These are phyloP conservation scores for Backusella circina DNA, from an alignment of 192 early-diverging fungal species.

Conservation along the genomic window DNA sequence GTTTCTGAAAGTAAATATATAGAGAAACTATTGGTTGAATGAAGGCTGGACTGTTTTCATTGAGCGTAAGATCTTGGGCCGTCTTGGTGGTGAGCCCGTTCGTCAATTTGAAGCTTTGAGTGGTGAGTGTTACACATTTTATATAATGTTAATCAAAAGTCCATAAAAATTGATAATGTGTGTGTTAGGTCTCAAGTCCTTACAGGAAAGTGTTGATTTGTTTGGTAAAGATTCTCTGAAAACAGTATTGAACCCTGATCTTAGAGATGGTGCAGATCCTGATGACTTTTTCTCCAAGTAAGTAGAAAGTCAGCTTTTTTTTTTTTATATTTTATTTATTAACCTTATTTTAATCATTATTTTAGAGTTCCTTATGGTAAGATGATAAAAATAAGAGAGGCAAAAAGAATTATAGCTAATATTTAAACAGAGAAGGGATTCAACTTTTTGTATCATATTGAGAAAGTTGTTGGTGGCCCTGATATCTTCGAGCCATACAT, in stretches of 20 bases:
- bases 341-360: background rate
- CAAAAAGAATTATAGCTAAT: background rate
- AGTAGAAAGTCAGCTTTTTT: background rate
- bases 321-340: background rate
- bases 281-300: constrained; percentile 71
- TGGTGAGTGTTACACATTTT: constrained; percentile 2
- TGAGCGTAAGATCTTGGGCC: constrained; percentile 86
- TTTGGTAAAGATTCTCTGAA: constrained; percentile 63
- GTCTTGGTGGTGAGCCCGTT: constrained; percentile 72
- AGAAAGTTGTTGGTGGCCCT: constrained; percentile 81
- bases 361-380: constrained; percentile 74
- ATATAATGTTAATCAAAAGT: background rate
- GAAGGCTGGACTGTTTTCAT: constrained; percentile 95
- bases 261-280: constrained; percentile 72
- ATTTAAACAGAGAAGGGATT: constrained; percentile 84
- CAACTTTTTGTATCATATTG: constrained; percentile 90
- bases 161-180: background rate
- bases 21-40: constrained; percentile 86
- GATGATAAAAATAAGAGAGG: background rate
- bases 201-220: constrained; percentile 66
- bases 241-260: constrained; percentile 70
- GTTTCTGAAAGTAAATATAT: background rate
- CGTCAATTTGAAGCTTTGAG: constrained; percentile 86
- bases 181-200: constrained; percentile 59
- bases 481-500: constrained; percentile 84